A percentile compares a stretch with the other conserved stretches of the same genome.
These are phyloP conservation scores for Coniferiporia weirii DNA, from an alignment of 1,284 basidiomycete genomes.

Conservation along the genomic window DNA sequence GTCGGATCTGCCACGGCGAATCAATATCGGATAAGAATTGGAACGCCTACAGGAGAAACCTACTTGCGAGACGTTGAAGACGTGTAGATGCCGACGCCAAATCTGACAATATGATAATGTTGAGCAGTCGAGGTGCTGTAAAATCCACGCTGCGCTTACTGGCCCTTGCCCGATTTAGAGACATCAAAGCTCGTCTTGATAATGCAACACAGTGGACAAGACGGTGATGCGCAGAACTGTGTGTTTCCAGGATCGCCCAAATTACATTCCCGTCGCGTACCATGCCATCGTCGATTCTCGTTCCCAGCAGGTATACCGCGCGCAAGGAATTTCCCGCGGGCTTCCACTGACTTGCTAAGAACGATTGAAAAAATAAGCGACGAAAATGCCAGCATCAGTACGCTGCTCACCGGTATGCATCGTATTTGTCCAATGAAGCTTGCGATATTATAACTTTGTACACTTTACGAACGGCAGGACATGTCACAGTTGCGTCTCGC, in stretches of 20 bases:
- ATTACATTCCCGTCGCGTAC: not conserved
- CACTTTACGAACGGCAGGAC: not conserved
- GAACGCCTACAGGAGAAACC: not conserved
- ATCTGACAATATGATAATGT: not conserved
- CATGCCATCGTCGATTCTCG: conserved; percentile 10
- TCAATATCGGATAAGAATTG: not conserved
- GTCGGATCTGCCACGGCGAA: not conserved
- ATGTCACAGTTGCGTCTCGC: not conserved
- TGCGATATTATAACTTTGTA: conserved; percentile 1
- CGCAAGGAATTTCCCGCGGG: not conserved
- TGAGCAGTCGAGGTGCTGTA: too few species aligned
- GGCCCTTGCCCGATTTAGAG: not conserved
- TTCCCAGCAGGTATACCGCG: not conserved
- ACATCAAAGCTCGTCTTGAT: not conserved
- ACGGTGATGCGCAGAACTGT: not conserved
- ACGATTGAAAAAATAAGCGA: not conserved
- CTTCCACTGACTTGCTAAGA: not conserved
- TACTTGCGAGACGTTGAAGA: conserved; percentile 1
- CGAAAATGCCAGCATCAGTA: not conserved
- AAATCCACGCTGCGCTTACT: not conserved
- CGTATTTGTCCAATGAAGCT: not conserved
- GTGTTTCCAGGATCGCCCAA: conserved; percentile 10
- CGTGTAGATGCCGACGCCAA: not conserved
- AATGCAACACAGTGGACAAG: not conserved
- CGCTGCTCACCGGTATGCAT: not conserved